Evolutionary conservation across 768 basidiomycete genomes (phyloP).

Genomic region (Trametes coccinea): DNA sequence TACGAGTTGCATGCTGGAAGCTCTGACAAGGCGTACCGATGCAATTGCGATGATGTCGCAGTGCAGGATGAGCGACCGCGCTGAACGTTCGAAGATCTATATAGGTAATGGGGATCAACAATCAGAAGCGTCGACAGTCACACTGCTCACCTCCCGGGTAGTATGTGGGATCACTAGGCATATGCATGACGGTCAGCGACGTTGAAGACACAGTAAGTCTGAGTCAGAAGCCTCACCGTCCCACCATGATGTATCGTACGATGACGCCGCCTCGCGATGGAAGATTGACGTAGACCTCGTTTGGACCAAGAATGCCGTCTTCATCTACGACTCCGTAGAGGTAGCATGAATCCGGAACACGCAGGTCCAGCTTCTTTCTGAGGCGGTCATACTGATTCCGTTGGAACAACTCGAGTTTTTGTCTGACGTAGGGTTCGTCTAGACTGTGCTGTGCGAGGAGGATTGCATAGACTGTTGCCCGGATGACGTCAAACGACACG

Average conservation of each 20-base stretch:
- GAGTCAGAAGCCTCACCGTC: not conserved
- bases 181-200: not conserved
- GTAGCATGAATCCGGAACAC: constrained; percentile 17
- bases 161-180: constrained; percentile 16
- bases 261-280: constrained; percentile 14
- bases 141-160: constrained; percentile 17
- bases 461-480: constrained; percentile 2
- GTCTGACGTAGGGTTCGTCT: constrained; percentile 12
- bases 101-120: too few species aligned
- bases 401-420: constrained; percentile 13
- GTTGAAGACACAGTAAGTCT: too few species aligned
- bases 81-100: constrained; percentile 13
- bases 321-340: constrained; percentile 22
- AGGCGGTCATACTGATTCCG: constrained; percentile 12
- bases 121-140: too few species aligned
- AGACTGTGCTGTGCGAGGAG: constrained; percentile 15
- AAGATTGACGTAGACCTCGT: constrained; percentile 25
- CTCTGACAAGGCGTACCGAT: not conserved
- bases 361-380: constrained; percentile 15
- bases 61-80: constrained; percentile 6
- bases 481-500: too few species aligned
- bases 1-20: not conserved
- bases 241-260: constrained; percentile 12
- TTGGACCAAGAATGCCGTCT: constrained; percentile 14
- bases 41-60: constrained; percentile 17